These are phyloP conservation scores for Xerocomellus amylosporus DNA, from an alignment of 768 basidiomycete species.

Conservation along the genomic window DNA sequence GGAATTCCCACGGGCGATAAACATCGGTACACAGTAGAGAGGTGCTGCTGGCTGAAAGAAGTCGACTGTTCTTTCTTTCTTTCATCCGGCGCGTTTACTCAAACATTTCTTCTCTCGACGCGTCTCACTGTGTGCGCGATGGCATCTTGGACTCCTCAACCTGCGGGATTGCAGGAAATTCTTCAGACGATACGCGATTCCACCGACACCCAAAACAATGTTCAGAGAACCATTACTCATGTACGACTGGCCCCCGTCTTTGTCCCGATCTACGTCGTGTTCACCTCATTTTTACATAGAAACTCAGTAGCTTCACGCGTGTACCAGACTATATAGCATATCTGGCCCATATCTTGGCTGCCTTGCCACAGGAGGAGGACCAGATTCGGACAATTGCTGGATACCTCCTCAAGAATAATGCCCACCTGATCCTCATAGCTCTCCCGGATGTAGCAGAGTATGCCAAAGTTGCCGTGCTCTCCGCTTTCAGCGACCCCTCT, in stretches of 20 bases:
- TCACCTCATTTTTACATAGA: slow-evolving; percentile 44
- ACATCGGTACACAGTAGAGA: slow-evolving; percentile 34
- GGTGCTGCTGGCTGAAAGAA: slow-evolving; percentile 11
- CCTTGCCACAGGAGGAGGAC: slow-evolving; percentile 79
- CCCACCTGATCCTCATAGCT: slow-evolving; percentile 69
- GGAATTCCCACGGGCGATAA: slow-evolving; percentile 35
- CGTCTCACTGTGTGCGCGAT: slow-evolving; percentile 43
- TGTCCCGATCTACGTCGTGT: slow-evolving; percentile 15
- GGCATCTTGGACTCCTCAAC: slow-evolving; percentile 80
- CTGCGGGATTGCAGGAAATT: slow-evolving; percentile 87
- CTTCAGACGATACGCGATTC: slow-evolving; percentile 89
- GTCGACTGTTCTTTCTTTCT: slow-evolving; percentile 18
- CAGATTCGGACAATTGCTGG: slow-evolving; percentile 95
- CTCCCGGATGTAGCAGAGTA: slow-evolving; percentile 65
- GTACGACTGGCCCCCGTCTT: slow-evolving; percentile 42
- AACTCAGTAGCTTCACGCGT: slow-evolving; percentile 83
- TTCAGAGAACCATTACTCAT: slow-evolving; percentile 79
- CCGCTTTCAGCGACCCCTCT: slow-evolving; percentile 77
- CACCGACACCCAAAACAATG: slow-evolving; percentile 69
- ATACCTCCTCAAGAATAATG: slow-evolving; percentile 95
- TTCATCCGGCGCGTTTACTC: slow-evolving; percentile 32
- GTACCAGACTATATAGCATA: slow-evolving; percentile 95
- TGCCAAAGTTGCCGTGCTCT: slow-evolving; percentile 72
- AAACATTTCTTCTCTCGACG: slow-evolving; percentile 20
- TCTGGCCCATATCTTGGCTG: slow-evolving; percentile 88